Base-by-base conservation (phyloP, 352 stramenopile species). In the Phytophthora europaea region DNA sequence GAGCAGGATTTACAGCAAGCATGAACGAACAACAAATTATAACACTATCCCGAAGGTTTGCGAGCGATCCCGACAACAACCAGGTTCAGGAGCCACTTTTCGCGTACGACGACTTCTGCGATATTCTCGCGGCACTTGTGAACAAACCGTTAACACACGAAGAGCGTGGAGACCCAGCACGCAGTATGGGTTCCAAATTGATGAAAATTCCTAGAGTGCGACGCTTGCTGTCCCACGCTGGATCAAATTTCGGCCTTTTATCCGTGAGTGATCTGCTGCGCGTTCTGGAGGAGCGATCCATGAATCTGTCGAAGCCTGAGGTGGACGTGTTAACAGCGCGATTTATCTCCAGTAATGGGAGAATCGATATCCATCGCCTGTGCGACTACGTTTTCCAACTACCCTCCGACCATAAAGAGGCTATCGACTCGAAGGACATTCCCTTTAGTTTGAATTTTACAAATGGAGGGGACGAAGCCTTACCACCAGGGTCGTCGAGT, bases 11-110 rank as follows among this genome's bases (percentile, higher is more conserved):
- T 16, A 31, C 61, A 3, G 64, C 64, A 23, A 58, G 16, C 15
- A 52, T 94, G 58, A 94, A 94, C 61, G 78, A 78, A 9, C 82
- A 96, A 47, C 86, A 94, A 51, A 36, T 85, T 3, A 73, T 96
- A 56, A 96, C 89, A 20, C 55, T 95, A 9, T 77, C 59, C 36
- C 82, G 86, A 13, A 68, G 68, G 20, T 95, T 90, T 36, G 51
- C 63, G 15, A 60, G 54, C 7, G 56, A 38, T 33, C 53, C 43
- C 23, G 48, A 73, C 4, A 70, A 73, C 20, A 71, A 59, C 23
- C 65, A 58, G n/a, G 52, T 48, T 9, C 55, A 63, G 18, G 66
- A 70, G 15, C 40, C 15, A 9, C 55, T 70, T 15, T 83, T 92
- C 40, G 23, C 58, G 3, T 93, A 91, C 51, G 80, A 90, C 26